Base-by-base conservation (phyloP, 1,284 basidiomycete species). In the Chalciporus sp. region DNA sequence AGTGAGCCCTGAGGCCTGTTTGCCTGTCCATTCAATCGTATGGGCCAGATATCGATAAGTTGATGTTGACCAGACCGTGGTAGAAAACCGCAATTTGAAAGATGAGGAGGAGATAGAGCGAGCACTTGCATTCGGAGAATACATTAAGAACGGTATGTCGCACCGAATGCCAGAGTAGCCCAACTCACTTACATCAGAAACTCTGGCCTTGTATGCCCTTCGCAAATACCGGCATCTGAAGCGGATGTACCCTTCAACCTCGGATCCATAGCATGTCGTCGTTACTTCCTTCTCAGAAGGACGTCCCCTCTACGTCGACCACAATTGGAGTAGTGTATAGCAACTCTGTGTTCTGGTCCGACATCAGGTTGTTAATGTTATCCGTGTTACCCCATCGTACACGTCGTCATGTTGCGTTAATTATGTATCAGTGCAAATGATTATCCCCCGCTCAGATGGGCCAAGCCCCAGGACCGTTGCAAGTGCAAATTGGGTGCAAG, bases 201-300 rank as follows among this genome's bases (percentile, higher is more conserved):
- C 92, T 0, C 77, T 95, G 42, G 91, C 93, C 0, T 73, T 95
- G 40, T 93, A 94, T 66, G 88, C 90, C 5, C 74, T 95, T 47
- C 84, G 89, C 63, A 95, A 95, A 71, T 95, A 94, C 65, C 83
- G 93, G 42, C 84, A 93, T 70, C 74, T 95, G 54, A 86, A 85
- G 65, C 78, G 88, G 48, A 82, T 84, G 74, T 95, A 95, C 67
- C 80, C 83, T 27, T 40, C 57, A 12, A 31, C 50, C n/a, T 52
- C 57, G 7, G 54, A 60, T 27, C 27, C 59, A 35, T 65, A 27
- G 33, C 45, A 19, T 27, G 20, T 41, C 35, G 14, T 16, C 29
- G 12, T 46, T 40, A 33, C 4, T 20, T 9, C 27, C 27, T 17
- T 44, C 17, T 8, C 35, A 37, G 16, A 37, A n/a, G 6, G 33